Evolutionary conservation across 192 early-diverging fungal genomes (phyloP), one percentile per base, ranked within the genome.

Genomic region (Umbelopsis sp.): DNA sequence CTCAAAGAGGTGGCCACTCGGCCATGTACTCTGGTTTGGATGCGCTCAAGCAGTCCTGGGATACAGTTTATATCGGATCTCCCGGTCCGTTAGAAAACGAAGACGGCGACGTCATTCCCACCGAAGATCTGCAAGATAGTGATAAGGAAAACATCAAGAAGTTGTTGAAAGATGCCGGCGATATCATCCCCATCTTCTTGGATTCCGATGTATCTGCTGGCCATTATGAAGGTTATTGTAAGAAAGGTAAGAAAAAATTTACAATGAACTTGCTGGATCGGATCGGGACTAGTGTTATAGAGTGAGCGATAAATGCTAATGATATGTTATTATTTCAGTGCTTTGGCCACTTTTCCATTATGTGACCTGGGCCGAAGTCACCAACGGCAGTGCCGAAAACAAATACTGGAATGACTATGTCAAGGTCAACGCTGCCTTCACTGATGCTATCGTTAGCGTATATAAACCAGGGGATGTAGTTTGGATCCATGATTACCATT

Each of bases 211-310:
- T 79, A n/a, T 92, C 94, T 25, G 78, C 84, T 51, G 91, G 88
- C 27, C 96, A 98, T 74, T 99, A 99, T 73, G 97, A 98, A 58
- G 97, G 97, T 0, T 99, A 96, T 80, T 99, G 96, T 84, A 99
- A 99, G 84, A 84, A 86, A 64, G 89, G 93, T 94, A 81, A 69
- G 41, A 81, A 69, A 27, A 41, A 41, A 41, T 41, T 41, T 18
- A 52, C 18, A 50, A 13, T 65, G 44, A 55, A 10, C 18, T 6
- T 64, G 64, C 13, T 49, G 41, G 18, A 48, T 44, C 18, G 49
- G 30, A 7, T 37, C 25, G 22, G 25, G 10, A 27, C n/a, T 46
- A 15, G 41, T 44, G 27, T 11, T 22, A 30, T 1, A 30, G 3
- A 30, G 1, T 30, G 27, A 30, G 27, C 27, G 27, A 30, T 30